Percentiles rank a stretch among this genome's conserved stretches.
phyloP scores from a whole-genome alignment of 2,329 filamentous ascomycete species.

The Alternaria sp. region DNA sequence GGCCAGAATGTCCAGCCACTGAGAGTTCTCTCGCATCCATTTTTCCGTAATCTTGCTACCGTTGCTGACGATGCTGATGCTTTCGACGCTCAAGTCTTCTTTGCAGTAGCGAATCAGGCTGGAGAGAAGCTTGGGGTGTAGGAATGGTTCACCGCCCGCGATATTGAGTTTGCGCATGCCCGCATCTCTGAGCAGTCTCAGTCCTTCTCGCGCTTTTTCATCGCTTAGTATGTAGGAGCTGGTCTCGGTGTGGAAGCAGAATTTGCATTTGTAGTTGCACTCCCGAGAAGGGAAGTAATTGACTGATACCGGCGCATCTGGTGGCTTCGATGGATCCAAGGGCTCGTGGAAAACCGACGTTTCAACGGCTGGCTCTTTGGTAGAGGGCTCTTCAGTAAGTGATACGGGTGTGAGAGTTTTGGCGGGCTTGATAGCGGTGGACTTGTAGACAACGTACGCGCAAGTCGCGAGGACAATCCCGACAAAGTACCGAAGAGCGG shows the following conservation, averaged over 20 bases:
- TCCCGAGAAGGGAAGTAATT: neutral
- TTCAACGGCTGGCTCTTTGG: neutral
- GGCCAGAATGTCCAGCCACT: constrained; percentile 7
- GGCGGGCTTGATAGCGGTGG: neutral
- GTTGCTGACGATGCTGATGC: constrained; percentile 8
- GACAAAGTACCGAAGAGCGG: neutral
- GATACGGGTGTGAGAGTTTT: neutral
- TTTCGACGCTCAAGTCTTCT: constrained; percentile 1
- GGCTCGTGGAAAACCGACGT: neutral
- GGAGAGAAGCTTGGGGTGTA: constrained; percentile 2
- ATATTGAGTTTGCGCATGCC: constrained; percentile 12
- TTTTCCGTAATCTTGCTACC: neutral
- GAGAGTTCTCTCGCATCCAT: constrained; percentile 1
- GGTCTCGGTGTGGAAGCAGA: constrained; percentile 1
- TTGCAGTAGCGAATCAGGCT: constrained; percentile 7
- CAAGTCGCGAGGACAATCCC: neutral
- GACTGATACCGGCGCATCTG: neutral
- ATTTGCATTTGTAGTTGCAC: neutral
- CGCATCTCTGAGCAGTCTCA: constrained; percentile 2
- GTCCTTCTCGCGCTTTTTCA: neutral
- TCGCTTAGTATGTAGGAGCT: neutral
- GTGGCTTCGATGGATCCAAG: neutral
- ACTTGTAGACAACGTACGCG: neutral
- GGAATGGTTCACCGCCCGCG: constrained; percentile 6
- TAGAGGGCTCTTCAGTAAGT: neutral